Base-by-base conservation (phyloP, 2,329 filamentous ascomycete genomes). In the Cylindrodendrum hubeiense region DNA sequence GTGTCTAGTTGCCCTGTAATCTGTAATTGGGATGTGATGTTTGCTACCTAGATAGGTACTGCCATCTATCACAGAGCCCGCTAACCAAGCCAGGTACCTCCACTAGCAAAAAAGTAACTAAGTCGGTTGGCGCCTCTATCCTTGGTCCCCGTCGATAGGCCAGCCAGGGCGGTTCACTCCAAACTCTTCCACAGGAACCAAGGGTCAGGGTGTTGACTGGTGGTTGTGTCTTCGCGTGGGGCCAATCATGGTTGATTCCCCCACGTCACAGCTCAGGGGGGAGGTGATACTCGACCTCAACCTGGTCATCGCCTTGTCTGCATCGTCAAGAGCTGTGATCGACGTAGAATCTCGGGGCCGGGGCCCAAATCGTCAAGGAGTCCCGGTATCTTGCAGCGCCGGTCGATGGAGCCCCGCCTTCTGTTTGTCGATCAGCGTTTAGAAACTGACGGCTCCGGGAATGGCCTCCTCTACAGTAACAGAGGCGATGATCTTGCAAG, bases 341-440 rank as follows among this genome's bases (percentile, higher is more conserved):
- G 43, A 47, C 58, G 54, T 67, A 59, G 61, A 62, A 70, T 70
- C 58, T 67, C 63, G 59, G 63, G 55, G 43, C 51, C 43, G 62
- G 58, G 21, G 33, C 60, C 46, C 34, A 64, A 69, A 65, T 33
- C 34, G 44, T 53, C 60, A 47, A 43, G n/a, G 47, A 33, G 54
- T 51, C 44, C 60, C 58, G 57, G 58, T 37, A 54, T 67, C 30
- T 39, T 49, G 34, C 49, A 61, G 30, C 50, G 49, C 50, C 57
- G 24, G 46, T 47, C 13, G 50, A 52, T 56, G n/a, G 33, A 44
- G 9, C 47, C 44, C 59, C 30, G 47, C 58, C 51, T 33, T 34
- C 50, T 43, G 26, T 46, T 50, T 71, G 67, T 37, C 64, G 69
- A 74, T 73, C 71, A 54, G 37, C 19, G 68, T 71, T 59, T 61